Base-by-base conservation (phyloP, 202 grass and related monocot genomes). In the Panicum hallii region DNA sequence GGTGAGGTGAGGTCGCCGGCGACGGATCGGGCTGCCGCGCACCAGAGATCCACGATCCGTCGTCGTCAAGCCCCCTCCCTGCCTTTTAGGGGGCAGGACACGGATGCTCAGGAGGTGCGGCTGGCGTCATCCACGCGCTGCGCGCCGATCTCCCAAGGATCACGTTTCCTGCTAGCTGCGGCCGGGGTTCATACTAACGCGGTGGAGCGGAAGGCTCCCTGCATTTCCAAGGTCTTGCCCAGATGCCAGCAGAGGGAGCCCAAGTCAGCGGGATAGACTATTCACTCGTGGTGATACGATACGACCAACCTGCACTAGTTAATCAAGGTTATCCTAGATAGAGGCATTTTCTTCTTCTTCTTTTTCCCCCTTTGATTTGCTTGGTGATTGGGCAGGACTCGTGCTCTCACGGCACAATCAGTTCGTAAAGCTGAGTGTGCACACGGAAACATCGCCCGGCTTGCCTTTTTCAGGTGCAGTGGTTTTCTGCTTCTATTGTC, bases 81-180 rank as follows among this genome's bases (percentile, higher is more conserved):
- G 10, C 20, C 79, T 78, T 83, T 64, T 48, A 54, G 80, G 72
- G 64, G 52, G 76, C 62, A 69, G 26, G 3, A 48, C 40, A 57
- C 7, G 63, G 9, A 26, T 78, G 22, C 83, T 14, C 53, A 49
- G 64, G 53, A 45, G 63, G 47, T 45, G 28, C 38, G 34, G 30
- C 56, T 75, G 12, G 14, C 34, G 60, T 75, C 71, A 44, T 44
- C 16, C 12, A 49, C 28, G 20, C 55, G 54, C 54, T 57, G 17
- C 11, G 11, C 28, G 11, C 56, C 4, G 19, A 11, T 54, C 50
- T 52, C n/a, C 34, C 11, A n/a, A 58, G 22, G 50, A 12, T 75
- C 9, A 10, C 30, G 23, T 20, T 36, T 9, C 49, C 9, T n/a
- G 65, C 36, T 38, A 4, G 36, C 32, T 32, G 32, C 32, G 32